These are phyloP conservation scores for Chrysochromulina tobinii DNA, from an alignment of 78 protist genomes.

Conservation along the genomic window DNA sequence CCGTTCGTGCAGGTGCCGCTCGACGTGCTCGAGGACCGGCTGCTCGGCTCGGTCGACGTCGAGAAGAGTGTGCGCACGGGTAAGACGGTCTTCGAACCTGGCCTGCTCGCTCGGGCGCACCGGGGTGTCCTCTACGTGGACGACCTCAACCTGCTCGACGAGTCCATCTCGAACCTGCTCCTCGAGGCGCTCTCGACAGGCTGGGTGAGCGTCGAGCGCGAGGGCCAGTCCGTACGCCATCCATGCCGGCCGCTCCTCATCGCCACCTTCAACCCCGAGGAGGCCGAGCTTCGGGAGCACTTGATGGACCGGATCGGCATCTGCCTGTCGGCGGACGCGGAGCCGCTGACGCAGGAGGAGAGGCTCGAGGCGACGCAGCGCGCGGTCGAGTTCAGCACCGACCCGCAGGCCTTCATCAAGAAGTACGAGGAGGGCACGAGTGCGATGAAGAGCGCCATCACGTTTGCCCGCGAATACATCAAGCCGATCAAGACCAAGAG, in stretches of 20 bases:
- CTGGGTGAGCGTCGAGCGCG: conserved; percentile 45
- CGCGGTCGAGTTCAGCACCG: background rate
- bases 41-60: conserved; percentile 48
- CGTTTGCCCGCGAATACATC: conserved; percentile 49
- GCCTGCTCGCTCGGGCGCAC: conserved; percentile 5
- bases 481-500: background rate
- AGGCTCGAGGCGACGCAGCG: conserved; percentile 33
- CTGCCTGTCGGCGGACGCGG: conserved; percentile 38
- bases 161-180: conserved; percentile 35
- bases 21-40: conserved; percentile 48
- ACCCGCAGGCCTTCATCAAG: background rate
- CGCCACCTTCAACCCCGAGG: conserved; percentile 62
- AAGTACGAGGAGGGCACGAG: background rate
- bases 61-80: conserved; percentile 42
- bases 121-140: conserved; percentile 53
- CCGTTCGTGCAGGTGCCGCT: conserved; percentile 44
- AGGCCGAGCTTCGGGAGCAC: conserved; percentile 44
- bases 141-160: conserved; percentile 59
- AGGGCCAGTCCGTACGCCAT: conserved; percentile 43
- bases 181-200: conserved; percentile 50
- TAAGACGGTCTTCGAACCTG: conserved; percentile 56
- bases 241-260: conserved; percentile 54
- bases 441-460: conserved; percentile 9
- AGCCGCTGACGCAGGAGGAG: conserved; percentile 21
- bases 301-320: conserved; percentile 52